Conservation (phyloP, 2,329 filamentous ascomycete species). For the Endocalyx cinctus region DNA sequence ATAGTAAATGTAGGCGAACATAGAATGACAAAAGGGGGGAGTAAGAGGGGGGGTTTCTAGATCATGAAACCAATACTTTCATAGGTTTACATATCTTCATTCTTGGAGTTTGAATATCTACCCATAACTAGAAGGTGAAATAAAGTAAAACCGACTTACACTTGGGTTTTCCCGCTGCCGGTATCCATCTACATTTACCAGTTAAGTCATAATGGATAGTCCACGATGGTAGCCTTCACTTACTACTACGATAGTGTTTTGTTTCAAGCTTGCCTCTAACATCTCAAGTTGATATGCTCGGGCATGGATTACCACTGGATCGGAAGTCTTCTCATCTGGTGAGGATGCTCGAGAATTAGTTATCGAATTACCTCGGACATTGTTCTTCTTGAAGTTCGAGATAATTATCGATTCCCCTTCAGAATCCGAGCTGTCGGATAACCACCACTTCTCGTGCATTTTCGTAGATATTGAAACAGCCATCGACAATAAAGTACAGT, state of each 20-base stretch:
- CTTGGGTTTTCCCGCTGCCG: conserved; percentile 72
- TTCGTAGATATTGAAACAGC: too few relatives aligned
- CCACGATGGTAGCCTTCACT: conserved; percentile 16
- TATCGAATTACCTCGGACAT: too few relatives aligned
- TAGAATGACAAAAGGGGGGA: too few relatives aligned
- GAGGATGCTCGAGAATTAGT: neutral
- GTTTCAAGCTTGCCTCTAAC: conserved; percentile 62
- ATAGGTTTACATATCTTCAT: neutral
- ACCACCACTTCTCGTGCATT: conserved; percentile 1
- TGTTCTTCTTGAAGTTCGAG: too few relatives aligned
- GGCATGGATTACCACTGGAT: conserved; percentile 33
- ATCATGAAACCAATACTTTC: too few relatives aligned
- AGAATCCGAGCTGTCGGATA: conserved; percentile 6
- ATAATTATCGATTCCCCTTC: too few relatives aligned
- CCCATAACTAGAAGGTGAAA: too few relatives aligned
- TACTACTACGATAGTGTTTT: conserved; percentile 70
- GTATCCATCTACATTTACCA: conserved; percentile 71
- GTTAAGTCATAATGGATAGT: too few relatives aligned
- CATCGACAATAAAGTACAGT: too few relatives aligned
- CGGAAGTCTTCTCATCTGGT: conserved; percentile 11
- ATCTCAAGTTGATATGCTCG: conserved; percentile 73
- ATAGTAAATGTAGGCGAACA: too few relatives aligned
- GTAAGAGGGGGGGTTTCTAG: too few relatives aligned
- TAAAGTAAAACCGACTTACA: conserved; percentile 47
- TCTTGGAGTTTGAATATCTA: too few relatives aligned